A percentile compares a stretch with the other conserved stretches of the same genome.
Evolutionary conservation across 306 rosid species (phyloP).

Genomic region (Cucurbita pepo): DNA sequence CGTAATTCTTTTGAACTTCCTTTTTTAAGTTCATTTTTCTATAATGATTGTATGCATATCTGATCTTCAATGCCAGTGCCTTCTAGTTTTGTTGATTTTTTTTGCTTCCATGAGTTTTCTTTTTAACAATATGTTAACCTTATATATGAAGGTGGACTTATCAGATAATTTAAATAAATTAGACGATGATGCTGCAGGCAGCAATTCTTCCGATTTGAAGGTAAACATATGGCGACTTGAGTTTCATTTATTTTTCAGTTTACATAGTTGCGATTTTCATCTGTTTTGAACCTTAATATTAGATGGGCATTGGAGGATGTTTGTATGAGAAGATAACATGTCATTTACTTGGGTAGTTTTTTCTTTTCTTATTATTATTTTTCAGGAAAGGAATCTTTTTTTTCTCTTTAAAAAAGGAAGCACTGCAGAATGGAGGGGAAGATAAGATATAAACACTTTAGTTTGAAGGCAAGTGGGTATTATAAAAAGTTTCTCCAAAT

Average conservation of each 20-base stretch:
- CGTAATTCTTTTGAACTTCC: conserved; percentile 29
- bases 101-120: neutral
- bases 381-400: neutral
- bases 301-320: neutral
- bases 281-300: neutral
- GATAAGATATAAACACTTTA: neutral
- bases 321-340: neutral
- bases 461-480: neutral
- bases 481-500: neutral
- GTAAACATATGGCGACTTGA: conserved; percentile 21
- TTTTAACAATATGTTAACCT: neutral
- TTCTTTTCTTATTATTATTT: neutral
- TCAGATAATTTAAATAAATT: conserved; percentile 17
- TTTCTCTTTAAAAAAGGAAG: neutral
- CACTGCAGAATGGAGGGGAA: neutral
- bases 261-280: neutral
- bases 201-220: conserved; percentile 54
- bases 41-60: conserved; percentile 3
- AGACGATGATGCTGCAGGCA: conserved; percentile 19
- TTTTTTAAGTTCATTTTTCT: neutral
- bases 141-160: conserved; percentile 37
- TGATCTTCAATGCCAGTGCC: conserved; percentile 6
- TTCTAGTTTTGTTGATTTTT: neutral
- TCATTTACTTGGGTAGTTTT: neutral
- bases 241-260: neutral